Percentiles rank a stretch among this genome's conserved stretches.
These are phyloP conservation scores for Pseudogymnoascus verrucosus DNA, from an alignment of 2,329 filamentous ascomycete genomes.

Conservation along the genomic window DNA sequence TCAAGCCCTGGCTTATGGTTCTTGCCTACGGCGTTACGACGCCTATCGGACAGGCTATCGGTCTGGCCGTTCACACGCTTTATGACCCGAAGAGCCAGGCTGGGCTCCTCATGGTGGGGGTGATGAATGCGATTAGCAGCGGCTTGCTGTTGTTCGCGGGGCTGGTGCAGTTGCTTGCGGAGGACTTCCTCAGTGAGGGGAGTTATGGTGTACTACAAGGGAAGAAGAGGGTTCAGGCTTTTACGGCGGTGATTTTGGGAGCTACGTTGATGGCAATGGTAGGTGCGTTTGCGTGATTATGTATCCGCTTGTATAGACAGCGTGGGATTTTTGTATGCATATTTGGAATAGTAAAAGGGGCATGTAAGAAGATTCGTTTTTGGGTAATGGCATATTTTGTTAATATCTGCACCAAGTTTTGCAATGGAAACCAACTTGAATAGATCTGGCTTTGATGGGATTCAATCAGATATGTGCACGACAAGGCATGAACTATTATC, in stretches of 20 bases:
- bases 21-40: slow-evolving; percentile 70
- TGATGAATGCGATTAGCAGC: slow-evolving; percentile 80
- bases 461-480: not conserved
- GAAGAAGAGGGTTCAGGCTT: slow-evolving; percentile 51
- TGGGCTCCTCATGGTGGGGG: slow-evolving; percentile 72
- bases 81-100: slow-evolving; percentile 73
- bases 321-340: not conserved
- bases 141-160: slow-evolving; percentile 76
- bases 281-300: slow-evolving; percentile 51
- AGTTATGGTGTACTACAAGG: slow-evolving; percentile 54
- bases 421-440: not conserved
- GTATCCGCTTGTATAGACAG: not conserved
- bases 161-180: slow-evolving; percentile 73
- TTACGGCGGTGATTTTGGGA: slow-evolving; percentile 51
- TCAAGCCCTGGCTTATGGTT: slow-evolving; percentile 74
- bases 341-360: not conserved
- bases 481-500: too few species aligned
- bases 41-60: slow-evolving; percentile 76
- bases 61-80: slow-evolving; percentile 65
- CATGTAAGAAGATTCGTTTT: not conserved
- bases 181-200: slow-evolving; percentile 71
- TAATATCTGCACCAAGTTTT: not conserved
- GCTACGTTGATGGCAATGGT: slow-evolving; percentile 58
- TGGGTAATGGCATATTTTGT: not conserved
- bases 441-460: not conserved